These are phyloP conservation scores for Globisporangium emineosum DNA, from an alignment of 352 stramenopile genomes.

Conservation along the genomic window DNA sequence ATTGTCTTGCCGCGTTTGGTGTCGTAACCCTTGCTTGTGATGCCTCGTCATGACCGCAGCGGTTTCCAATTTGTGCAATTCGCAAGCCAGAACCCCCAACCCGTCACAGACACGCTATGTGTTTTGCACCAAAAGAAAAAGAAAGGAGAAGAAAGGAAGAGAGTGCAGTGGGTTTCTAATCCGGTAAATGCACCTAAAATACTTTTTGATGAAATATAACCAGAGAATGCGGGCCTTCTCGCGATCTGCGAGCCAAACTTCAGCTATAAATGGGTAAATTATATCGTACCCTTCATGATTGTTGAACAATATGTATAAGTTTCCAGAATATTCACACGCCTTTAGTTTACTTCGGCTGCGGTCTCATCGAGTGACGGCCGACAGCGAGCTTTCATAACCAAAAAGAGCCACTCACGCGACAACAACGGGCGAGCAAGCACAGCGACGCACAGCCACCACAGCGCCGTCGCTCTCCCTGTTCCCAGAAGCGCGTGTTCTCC, in stretches of 20 bases:
- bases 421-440: neutral
- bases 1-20: no score
- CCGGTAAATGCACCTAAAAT: no score
- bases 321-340: no score
- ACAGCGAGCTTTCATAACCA: neutral
- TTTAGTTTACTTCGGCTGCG: neutral
- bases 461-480: neutral
- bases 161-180: no score
- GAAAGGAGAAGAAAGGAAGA: neutral
- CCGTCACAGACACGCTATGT: neutral
- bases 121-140: conserved; percentile 7
- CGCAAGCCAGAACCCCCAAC: neutral
- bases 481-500: neutral
- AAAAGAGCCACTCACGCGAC: conserved; percentile 5
- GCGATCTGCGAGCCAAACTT: neutral
- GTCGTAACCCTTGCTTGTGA: neutral
- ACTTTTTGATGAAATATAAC: neutral
- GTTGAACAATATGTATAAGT: no score
- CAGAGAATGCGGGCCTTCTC: neutral
- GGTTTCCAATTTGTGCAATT: conserved; percentile 11
- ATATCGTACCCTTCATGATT: no score
- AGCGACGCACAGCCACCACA: neutral
- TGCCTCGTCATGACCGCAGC: conserved; percentile 6
- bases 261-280: no score
- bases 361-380: neutral